phyloP scores from a whole-genome alignment of 768 basidiomycete genomes.

The Boletus pseudopeckii region DNA sequence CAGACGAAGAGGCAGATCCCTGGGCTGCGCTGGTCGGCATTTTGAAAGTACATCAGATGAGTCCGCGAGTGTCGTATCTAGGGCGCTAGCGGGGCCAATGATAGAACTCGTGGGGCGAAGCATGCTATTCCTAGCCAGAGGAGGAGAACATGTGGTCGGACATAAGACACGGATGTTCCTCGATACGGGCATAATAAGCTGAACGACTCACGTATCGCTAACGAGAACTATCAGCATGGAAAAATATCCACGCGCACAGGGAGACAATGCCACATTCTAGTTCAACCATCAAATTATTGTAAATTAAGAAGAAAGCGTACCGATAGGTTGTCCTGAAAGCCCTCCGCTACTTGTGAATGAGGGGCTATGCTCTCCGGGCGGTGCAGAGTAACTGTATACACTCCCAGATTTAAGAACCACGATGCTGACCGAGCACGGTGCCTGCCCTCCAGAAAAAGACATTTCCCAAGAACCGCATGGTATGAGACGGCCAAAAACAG shows the following conservation, averaged over 20 bases:
- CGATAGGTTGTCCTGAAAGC: constrained; percentile 20
- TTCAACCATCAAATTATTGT: not conserved
- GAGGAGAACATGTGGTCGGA: not conserved
- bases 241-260: not conserved
- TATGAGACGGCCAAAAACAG: not conserved
- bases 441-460: constrained; percentile 40
- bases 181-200: not conserved
- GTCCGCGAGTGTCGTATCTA: constrained; percentile 1
- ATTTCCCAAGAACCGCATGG: constrained; percentile 46
- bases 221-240: constrained; percentile 31
- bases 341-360: constrained; percentile 43
- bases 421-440: constrained; percentile 44
- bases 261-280: not conserved
- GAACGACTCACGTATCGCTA: constrained; percentile 40
- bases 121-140: constrained; percentile 36
- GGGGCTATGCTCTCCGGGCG: constrained; percentile 34
- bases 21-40: constrained; percentile 7
- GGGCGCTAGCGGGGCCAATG: not conserved
- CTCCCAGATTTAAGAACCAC: constrained; percentile 36
- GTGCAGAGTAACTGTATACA: constrained; percentile 40
- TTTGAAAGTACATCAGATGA: constrained; percentile 2
- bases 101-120: constrained; percentile 22
- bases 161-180: not conserved
- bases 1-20: not conserved
- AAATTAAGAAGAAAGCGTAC: constrained; percentile 34